Conservation (phyloP, 495 filamentous ascomycete species). For the Trichoderma erinaceum region DNA sequence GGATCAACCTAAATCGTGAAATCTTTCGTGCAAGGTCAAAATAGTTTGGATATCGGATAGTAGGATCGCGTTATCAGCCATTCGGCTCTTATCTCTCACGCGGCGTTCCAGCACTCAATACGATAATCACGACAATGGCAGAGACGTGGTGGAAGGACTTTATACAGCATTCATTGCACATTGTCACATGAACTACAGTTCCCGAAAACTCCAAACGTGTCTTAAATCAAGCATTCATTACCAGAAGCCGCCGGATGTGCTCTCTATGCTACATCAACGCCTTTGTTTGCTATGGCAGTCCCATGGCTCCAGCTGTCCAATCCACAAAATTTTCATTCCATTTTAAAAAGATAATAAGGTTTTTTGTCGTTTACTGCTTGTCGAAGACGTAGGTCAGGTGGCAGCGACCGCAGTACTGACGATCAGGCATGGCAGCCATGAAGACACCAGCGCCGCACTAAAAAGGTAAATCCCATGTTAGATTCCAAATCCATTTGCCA, state of each 20-base stretch:
- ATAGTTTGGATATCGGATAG: background rate
- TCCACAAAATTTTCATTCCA: constrained; percentile 26
- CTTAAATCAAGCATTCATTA: constrained; percentile 14
- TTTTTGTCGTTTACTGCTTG: constrained; percentile 48
- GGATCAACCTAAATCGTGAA: too few relatives aligned
- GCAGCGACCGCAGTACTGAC: constrained; percentile 98
- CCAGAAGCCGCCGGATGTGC: constrained; percentile 16
- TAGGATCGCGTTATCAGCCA: background rate
- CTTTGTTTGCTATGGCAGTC: constrained; percentile 19
- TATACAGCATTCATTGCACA: background rate
- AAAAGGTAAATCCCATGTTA: background rate
- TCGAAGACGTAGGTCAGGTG: constrained; percentile 99
- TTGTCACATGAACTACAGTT: constrained; percentile 14
- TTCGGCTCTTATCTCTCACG: background rate
- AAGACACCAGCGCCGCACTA: constrained; percentile 99
- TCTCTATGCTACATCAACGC: constrained; percentile 36
- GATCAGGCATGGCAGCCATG: constrained; percentile 99
- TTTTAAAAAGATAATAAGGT: background rate
- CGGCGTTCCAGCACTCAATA: too few relatives aligned
- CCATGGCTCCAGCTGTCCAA: constrained; percentile 21
- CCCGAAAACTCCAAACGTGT: constrained; percentile 8
- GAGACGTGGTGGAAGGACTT: background rate
- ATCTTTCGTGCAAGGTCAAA: too few relatives aligned
- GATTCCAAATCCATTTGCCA: background rate
- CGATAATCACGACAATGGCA: background rate